These are phyloP conservation scores for Eucalyptus lansdowneana DNA, from an alignment of 345 rosid species.

Conservation along the genomic window DNA sequence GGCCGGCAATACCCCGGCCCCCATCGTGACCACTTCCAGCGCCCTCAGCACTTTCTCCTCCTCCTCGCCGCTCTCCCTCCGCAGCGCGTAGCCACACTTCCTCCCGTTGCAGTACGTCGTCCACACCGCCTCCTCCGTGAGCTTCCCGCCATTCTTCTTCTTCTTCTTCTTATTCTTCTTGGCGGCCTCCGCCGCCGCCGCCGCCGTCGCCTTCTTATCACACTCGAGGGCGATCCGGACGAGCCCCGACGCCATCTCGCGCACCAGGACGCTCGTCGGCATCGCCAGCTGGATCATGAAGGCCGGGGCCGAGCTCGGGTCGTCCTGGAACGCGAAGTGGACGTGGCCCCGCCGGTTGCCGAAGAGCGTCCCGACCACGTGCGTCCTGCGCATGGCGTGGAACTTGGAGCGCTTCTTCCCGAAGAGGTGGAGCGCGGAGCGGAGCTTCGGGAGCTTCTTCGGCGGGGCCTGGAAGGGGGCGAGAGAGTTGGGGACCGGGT, in stretches of 20 bases:
- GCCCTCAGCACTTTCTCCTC: slow-evolving; percentile 64
- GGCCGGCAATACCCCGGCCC: slow-evolving; percentile 89
- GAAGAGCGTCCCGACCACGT: slow-evolving; percentile 69
- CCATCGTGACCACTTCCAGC: slow-evolving; percentile 83
- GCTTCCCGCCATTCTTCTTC: slow-evolving; percentile 8
- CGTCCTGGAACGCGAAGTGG: slow-evolving; percentile 74
- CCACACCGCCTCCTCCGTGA: slow-evolving; percentile 67
- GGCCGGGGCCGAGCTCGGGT: slow-evolving; percentile 42
- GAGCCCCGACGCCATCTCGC: slow-evolving; percentile 91
- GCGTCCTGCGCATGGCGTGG: slow-evolving; percentile 38
- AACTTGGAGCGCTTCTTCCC: slow-evolving; percentile 4
- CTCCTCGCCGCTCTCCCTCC: slow-evolving; percentile 48
- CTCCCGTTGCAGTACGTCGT: slow-evolving; percentile 81
- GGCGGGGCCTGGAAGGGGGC: background rate
- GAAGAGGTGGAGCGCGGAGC: slow-evolving; percentile 40
- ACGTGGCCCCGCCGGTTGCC: slow-evolving; percentile 88
- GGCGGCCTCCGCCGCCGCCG: slow-evolving; percentile 1
- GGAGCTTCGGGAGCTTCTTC: slow-evolving; percentile 27
- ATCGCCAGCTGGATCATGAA: slow-evolving; percentile 75
- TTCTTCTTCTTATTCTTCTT: background rate
- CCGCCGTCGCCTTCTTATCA: slow-evolving; percentile 18
- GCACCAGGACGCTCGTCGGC: slow-evolving; percentile 64
- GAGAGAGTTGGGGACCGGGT: background rate
- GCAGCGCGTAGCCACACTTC: slow-evolving; percentile 73
- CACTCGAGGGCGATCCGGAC: slow-evolving; percentile 81